These are phyloP conservation scores for Apophysomyces variabilis DNA, from an alignment of 371 early-diverging fungal genomes.

Conservation along the genomic window DNA sequence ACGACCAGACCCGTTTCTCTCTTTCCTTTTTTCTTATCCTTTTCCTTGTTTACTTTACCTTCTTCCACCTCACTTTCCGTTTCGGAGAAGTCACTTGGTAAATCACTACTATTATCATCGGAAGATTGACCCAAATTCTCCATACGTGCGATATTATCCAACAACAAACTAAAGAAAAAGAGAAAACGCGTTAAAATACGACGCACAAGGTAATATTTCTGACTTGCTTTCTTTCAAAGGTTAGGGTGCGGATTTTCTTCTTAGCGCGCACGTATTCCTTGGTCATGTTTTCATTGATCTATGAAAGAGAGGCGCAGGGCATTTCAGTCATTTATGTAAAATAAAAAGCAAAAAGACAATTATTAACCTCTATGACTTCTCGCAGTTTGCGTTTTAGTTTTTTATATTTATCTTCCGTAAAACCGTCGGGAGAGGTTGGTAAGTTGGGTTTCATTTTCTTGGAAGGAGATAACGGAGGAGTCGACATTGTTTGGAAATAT, in stretches of 20 bases:
- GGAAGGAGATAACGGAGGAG: not conserved
- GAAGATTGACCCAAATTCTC: constrained; percentile 29
- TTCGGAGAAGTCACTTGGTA: constrained; percentile 38
- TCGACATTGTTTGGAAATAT: constrained; percentile 2
- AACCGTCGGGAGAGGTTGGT: constrained; percentile 10
- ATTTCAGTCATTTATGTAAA: not conserved
- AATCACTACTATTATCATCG: constrained; percentile 47
- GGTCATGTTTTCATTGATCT: constrained; percentile 59
- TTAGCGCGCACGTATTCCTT: constrained; percentile 45
- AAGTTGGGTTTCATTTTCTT: not conserved
- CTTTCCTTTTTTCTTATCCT: constrained; percentile 2
- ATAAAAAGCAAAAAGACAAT: not conserved
- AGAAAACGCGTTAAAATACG: constrained; percentile 2
- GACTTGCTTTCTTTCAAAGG: constrained; percentile 60
- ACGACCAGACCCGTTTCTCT: constrained; percentile 14
- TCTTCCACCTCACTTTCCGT: constrained; percentile 31
- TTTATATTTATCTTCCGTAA: constrained; percentile 56
- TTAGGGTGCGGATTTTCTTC: constrained; percentile 52
- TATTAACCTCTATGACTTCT: constrained; percentile 55
- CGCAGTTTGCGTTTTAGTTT: constrained; percentile 59
- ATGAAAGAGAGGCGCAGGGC: not conserved
- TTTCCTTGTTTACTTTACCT: constrained; percentile 21
- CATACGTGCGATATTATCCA: constrained; percentile 51
- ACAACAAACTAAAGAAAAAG: constrained; percentile 34
- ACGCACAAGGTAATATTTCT: not conserved